These are phyloP conservation scores for Xerocomus minutiporus DNA, from an alignment of 1,284 basidiomycete species.

Conservation along the genomic window DNA sequence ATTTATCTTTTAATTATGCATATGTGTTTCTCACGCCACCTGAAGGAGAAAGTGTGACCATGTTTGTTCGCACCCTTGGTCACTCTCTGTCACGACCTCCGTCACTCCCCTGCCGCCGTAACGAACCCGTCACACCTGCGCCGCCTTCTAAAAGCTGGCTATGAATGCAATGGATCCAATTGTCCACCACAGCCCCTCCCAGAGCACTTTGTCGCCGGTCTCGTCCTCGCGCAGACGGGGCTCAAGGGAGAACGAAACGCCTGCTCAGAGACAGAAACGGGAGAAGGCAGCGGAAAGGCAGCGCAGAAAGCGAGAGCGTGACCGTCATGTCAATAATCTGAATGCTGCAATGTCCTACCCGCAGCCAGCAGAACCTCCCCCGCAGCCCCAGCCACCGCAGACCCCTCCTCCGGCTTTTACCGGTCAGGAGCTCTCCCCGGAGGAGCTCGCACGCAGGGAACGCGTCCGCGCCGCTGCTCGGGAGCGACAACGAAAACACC, in stretches of 20 bases:
- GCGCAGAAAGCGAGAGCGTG: slow-evolving; percentile 71
- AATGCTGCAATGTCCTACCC: slow-evolving; percentile 40
- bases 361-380: slow-evolving; percentile 26
- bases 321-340: slow-evolving; percentile 46
- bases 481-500: slow-evolving; percentile 75
- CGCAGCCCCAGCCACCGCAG: slow-evolving; percentile 30
- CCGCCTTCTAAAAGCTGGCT: slow-evolving; percentile 16
- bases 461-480: slow-evolving; percentile 66
- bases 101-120: slow-evolving; percentile 34
- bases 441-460: slow-evolving; percentile 62
- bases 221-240: slow-evolving; percentile 45
- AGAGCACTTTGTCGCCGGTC: slow-evolving; percentile 30
- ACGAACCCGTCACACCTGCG: slow-evolving; percentile 31
- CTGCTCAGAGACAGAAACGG: slow-evolving; percentile 63
- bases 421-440: slow-evolving; percentile 49
- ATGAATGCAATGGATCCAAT: slow-evolving; percentile 36
- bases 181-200: slow-evolving; percentile 30
- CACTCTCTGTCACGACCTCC: slow-evolving; percentile 43
- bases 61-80: slow-evolving; percentile 30
- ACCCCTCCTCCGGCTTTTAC: slow-evolving; percentile 26
- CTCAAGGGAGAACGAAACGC: slow-evolving; percentile 64
- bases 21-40: slow-evolving; percentile 26
- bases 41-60: slow-evolving; percentile 30
- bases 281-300: slow-evolving; percentile 79
- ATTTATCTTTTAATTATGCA: neutral